These are phyloP conservation scores for Penicillium sp. DNA, from an alignment of 2,329 filamentous ascomycete species.

Conservation along the genomic window DNA sequence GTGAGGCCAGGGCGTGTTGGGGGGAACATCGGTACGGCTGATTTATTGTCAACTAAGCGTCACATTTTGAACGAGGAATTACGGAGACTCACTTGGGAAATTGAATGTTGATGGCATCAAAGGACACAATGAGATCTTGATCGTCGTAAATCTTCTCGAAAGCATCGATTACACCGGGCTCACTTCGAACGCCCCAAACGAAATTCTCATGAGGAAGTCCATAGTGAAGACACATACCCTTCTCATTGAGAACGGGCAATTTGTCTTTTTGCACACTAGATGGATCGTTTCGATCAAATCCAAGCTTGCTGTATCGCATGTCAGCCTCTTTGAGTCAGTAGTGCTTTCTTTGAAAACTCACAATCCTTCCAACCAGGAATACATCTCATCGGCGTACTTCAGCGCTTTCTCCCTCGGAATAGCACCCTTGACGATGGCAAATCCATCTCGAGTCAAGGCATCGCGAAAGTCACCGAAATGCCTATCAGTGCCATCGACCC, in stretches of 20 bases:
- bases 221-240: constrained; percentile 53
- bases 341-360: constrained; percentile 6
- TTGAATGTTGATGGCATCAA: constrained; percentile 51
- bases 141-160: constrained; percentile 52
- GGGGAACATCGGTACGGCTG: constrained; percentile 20
- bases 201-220: constrained; percentile 53
- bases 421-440: constrained; percentile 50
- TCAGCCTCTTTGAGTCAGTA: neutral
- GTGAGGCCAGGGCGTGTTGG: constrained; percentile 50
- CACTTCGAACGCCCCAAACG: constrained; percentile 52
- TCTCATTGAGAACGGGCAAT: constrained; percentile 48
- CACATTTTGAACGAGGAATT: neutral
- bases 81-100: constrained; percentile 38
- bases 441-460: constrained; percentile 43
- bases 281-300: constrained; percentile 39
- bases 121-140: constrained; percentile 52
- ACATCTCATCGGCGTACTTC: constrained; percentile 28
- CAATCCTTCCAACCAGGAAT: constrained; percentile 27
- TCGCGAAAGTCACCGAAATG: constrained; percentile 27
- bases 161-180: constrained; percentile 49
- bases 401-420: constrained; percentile 45
- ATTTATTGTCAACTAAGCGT: neutral
- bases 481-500: constrained; percentile 20
- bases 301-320: constrained; percentile 29
- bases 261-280: constrained; percentile 37